Percentiles rank a stretch among this genome's conserved stretches.
These are phyloP conservation scores for Metschnikowia drakensbergensis DNA, from an alignment of 805 yeast genomes.

Conservation along the genomic window DNA sequence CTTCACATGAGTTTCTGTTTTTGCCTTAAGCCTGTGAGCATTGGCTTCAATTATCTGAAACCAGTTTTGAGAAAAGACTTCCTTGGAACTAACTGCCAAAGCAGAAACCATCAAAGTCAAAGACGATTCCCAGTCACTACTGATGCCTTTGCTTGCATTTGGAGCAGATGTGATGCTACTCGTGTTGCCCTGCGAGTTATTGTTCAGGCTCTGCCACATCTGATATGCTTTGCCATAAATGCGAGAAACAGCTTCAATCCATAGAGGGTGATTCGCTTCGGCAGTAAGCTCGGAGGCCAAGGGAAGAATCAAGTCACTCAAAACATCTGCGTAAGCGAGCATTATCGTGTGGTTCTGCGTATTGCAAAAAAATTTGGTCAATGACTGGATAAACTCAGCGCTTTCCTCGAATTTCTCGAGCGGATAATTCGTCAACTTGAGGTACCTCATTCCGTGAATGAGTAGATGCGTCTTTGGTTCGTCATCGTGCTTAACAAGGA, in stretches of 20 bases:
- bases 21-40: conserved; percentile 61
- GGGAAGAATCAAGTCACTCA: conserved; percentile 71
- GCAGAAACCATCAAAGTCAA: conserved; percentile 66
- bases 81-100: conserved; percentile 76
- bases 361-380: conserved; percentile 74
- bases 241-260: conserved; percentile 76
- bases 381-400: conserved; percentile 82
- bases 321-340: conserved; percentile 80
- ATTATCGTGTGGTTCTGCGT: conserved; percentile 64
- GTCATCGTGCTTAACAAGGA: conserved; percentile 28
- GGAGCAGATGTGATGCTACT: conserved; percentile 4
- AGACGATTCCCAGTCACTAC: conserved; percentile 61
- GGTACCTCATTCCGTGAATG: conserved; percentile 87
- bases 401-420: conserved; percentile 88
- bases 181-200: conserved; percentile 2
- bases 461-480: conserved; percentile 64
- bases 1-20: conserved; percentile 46
- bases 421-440: conserved; percentile 77
- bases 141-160: conserved; percentile 1
- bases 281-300: conserved; percentile 85
- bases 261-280: conserved; percentile 91
- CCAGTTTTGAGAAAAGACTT: conserved; percentile 73
- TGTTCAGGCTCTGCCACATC: conserved; percentile 32
- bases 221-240: conserved; percentile 51
- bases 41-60: conserved; percentile 59